Evolutionary conservation across 305 asterid species (phyloP).

Genomic region (Petunia hybrid): DNA sequence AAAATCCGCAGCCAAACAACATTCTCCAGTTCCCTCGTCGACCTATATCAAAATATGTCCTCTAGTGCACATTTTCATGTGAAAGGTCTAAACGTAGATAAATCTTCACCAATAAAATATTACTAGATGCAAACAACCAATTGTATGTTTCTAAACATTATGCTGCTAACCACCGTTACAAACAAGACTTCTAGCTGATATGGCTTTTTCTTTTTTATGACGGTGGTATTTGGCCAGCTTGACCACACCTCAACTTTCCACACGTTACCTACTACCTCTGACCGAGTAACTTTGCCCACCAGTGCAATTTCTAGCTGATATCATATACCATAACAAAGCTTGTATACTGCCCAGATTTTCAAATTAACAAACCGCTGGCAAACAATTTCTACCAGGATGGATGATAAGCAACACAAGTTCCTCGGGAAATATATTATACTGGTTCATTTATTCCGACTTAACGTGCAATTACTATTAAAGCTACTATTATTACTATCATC

Average conservation of each 20-base stretch:
- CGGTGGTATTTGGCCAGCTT: no score
- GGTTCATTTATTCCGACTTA: background rate
- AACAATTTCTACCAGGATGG: background rate
- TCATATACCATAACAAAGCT: background rate
- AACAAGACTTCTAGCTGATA: background rate
- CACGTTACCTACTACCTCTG: no score
- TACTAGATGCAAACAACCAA: background rate
- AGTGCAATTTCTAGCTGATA: no score
- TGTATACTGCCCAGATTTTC: background rate
- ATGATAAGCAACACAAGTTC: background rate
- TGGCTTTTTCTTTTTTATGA: no score
- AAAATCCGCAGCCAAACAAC: background rate
- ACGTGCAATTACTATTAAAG: background rate
- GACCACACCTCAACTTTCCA: no score
- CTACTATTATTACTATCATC: no score
- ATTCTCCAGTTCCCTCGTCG: background rate
- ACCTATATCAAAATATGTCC: background rate
- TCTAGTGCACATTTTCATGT: background rate
- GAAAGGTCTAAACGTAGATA: background rate
- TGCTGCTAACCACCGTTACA: slow-evolving; percentile 7
- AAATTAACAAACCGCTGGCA: background rate
- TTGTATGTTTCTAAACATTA: background rate
- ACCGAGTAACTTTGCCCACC: no score
- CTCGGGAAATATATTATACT: slow-evolving; percentile 8
- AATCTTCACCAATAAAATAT: background rate